Evolutionary conservation across 768 basidiomycete genomes (phyloP).

Genomic region (Clitopilus passeckerianus): DNA sequence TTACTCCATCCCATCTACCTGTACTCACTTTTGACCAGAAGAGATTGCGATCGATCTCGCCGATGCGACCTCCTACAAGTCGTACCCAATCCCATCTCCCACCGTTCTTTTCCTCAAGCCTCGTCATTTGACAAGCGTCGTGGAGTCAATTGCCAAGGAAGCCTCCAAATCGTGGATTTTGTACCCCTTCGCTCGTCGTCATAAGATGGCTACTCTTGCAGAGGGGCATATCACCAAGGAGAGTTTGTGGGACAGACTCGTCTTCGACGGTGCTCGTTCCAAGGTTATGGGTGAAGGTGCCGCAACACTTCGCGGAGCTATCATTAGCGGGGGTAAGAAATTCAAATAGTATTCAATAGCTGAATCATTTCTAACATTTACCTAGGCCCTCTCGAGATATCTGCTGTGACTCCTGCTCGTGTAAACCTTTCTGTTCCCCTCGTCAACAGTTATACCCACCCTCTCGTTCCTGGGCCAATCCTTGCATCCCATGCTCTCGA

Average conservation of each 20-base stretch:
- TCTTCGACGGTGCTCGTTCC: constrained; percentile 66
- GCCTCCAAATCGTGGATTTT: constrained; percentile 51
- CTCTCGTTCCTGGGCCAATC: constrained; percentile 67
- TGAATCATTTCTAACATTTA: constrained; percentile 1
- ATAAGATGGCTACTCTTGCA: constrained; percentile 62
- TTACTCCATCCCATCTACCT: background rate
- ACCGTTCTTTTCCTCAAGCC: constrained; percentile 76
- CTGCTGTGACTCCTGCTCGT: constrained; percentile 55
- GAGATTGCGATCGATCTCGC: constrained; percentile 25
- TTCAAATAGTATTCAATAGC: background rate
- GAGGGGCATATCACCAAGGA: constrained; percentile 78
- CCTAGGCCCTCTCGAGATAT: constrained; percentile 45
- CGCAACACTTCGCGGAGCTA: constrained; percentile 56
- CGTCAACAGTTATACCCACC: constrained; percentile 58
- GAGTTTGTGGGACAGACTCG: constrained; percentile 79
- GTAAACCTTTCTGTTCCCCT: constrained; percentile 76
- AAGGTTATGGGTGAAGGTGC: constrained; percentile 56
- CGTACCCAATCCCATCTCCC: constrained; percentile 63
- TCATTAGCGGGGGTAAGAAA: constrained; percentile 67
- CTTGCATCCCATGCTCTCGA: constrained; percentile 84
- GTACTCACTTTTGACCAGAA: constrained; percentile 8
- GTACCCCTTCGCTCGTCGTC: constrained; percentile 66
- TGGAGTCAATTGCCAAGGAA: constrained; percentile 44
- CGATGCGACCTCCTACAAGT: constrained; percentile 43
- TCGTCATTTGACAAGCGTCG: constrained; percentile 52